phyloP scores from a whole-genome alignment of 768 basidiomycete species.

The Rickenella mellea region DNA sequence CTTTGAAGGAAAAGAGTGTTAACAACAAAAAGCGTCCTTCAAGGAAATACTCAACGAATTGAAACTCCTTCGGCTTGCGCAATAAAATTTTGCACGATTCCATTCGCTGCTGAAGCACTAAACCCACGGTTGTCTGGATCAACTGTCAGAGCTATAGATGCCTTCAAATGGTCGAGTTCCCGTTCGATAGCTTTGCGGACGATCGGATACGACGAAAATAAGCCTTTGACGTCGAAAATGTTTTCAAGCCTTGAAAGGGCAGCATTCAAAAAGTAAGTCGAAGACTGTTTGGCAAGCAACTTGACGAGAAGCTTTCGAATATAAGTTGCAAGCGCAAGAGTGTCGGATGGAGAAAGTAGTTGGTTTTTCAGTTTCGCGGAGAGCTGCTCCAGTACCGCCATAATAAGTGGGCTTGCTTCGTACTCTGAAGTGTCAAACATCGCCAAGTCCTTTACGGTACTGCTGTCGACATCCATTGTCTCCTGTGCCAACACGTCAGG shows the following conservation, averaged over 20 bases:
- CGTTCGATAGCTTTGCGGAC: slow-evolving; percentile 28
- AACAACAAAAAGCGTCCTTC: not conserved
- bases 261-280: slow-evolving; percentile 27
- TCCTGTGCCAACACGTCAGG: not conserved
- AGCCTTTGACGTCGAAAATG: slow-evolving; percentile 17
- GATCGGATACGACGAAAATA: slow-evolving; percentile 24
- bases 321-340: slow-evolving; percentile 54
- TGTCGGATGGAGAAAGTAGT: slow-evolving; percentile 47
- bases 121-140: too few species aligned
- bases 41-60: slow-evolving; percentile 7
- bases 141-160: too few species aligned
- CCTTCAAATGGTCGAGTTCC: slow-evolving; percentile 36
- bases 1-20: slow-evolving; percentile 19
- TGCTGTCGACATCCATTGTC: not conserved
- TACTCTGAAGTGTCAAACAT: slow-evolving; percentile 9
- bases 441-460: not conserved
- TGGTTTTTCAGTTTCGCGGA: slow-evolving; percentile 52
- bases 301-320: slow-evolving; percentile 52
- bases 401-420: slow-evolving; percentile 71
- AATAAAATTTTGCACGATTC: slow-evolving; percentile 36
- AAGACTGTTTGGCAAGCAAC: slow-evolving; percentile 44
- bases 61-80: slow-evolving; percentile 29
- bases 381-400: slow-evolving; percentile 74
- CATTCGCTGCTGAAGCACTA: slow-evolving; percentile 7
- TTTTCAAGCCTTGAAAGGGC: slow-evolving; percentile 27